phyloP scores from a whole-genome alignment of 805 yeast species.

The Kurtzmaniella fragi region DNA sequence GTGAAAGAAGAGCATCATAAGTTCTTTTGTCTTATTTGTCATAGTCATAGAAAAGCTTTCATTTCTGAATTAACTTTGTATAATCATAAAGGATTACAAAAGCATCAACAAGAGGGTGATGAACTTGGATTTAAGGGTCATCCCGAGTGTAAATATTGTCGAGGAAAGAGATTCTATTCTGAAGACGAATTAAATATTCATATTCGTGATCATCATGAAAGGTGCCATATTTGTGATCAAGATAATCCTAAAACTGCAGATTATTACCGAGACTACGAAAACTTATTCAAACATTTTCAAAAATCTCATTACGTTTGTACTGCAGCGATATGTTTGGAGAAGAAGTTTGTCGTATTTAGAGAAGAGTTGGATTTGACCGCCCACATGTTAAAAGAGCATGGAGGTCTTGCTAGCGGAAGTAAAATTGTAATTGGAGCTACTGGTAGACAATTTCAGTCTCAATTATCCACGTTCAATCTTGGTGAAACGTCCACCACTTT shows the following conservation, averaged over 20 bases:
- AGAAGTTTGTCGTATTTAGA: constrained; percentile 86
- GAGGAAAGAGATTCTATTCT: constrained; percentile 71
- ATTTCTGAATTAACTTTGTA: constrained; percentile 63
- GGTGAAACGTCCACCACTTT: constrained; percentile 14
- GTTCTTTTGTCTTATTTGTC: constrained; percentile 71
- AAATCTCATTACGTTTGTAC: constrained; percentile 72
- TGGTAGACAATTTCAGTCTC: constrained; percentile 47
- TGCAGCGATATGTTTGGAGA: constrained; percentile 74
- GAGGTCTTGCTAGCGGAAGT: constrained; percentile 45
- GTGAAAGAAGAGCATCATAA: constrained; percentile 58
- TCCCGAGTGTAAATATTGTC: constrained; percentile 82
- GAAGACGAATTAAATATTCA: constrained; percentile 83
- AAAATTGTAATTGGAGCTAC: constrained; percentile 35
- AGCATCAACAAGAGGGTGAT: constrained; percentile 74
- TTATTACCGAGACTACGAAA: constrained; percentile 73
- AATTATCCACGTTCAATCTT: constrained; percentile 53
- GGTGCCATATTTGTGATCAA: constrained; percentile 86
- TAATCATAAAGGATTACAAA: constrained; percentile 55
- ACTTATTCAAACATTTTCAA: constrained; percentile 70
- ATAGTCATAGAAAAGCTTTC: constrained; percentile 71
- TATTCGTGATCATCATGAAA: constrained; percentile 78
- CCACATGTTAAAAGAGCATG: constrained; percentile 83
- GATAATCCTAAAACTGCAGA: constrained; percentile 50
- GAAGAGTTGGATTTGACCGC: constrained; percentile 83
- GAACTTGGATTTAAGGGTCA: constrained; percentile 79